Evolutionary conservation across 2,329 filamentous ascomycete species (phyloP).

Genomic region (Fusarium sp.): DNA sequence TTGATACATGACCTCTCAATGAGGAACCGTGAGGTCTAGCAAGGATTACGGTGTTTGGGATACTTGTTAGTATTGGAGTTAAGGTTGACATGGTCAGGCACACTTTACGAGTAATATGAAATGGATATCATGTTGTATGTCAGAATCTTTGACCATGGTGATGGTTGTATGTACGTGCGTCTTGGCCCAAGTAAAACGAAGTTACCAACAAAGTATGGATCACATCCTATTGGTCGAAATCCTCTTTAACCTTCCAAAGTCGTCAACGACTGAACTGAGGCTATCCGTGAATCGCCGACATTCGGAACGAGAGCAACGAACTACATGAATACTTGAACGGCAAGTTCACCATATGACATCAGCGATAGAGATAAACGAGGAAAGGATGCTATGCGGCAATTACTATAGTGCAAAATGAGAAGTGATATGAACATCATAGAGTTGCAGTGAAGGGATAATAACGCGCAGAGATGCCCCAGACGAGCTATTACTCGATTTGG

Average conservation of each 20-base stretch:
- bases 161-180: neutral
- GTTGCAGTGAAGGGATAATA: conserved; percentile 6
- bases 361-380: neutral
- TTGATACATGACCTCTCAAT: neutral
- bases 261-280: conserved; percentile 2
- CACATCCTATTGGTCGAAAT: neutral
- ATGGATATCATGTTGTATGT: neutral
- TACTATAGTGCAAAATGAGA: neutral
- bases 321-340: neutral
- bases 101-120: neutral
- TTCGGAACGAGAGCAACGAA: conserved; percentile 5
- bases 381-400: neutral
- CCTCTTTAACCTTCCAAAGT: neutral
- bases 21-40: neutral
- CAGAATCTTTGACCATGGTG: neutral
- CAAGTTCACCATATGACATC: neutral
- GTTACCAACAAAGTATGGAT: neutral
- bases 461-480: conserved; percentile 8
- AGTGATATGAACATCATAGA: neutral
- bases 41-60: neutral
- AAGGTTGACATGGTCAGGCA: neutral
- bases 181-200: neutral
- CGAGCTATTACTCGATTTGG: conserved; percentile 36
- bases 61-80: neutral
- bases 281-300: conserved; percentile 30